Conservation (phyloP, 768 basidiomycete species). For the Jaapia argillacea region DNA sequence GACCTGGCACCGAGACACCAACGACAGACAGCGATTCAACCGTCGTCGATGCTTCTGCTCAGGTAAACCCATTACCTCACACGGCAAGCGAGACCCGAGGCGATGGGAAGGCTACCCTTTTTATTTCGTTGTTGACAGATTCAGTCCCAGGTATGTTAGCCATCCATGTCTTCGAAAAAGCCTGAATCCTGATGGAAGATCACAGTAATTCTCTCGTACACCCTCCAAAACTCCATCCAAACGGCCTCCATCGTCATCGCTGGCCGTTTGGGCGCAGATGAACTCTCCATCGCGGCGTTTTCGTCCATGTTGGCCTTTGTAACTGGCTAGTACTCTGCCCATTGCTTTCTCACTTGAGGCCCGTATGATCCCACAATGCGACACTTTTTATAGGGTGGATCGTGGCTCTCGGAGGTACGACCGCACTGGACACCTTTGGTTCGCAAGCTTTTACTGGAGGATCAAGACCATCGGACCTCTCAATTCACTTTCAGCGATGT, state of each 20-base stretch:
- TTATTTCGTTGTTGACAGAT: constrained; percentile 40
- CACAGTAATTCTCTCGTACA: constrained; percentile 58
- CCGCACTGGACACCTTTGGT: constrained; percentile 68
- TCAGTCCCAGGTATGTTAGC: constrained; percentile 42
- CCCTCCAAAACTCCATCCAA: constrained; percentile 67
- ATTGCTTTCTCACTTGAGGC: constrained; percentile 14
- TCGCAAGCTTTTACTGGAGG: constrained; percentile 71
- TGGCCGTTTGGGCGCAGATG: constrained; percentile 58
- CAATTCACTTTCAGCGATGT: constrained; percentile 64
- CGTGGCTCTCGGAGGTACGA: constrained; percentile 70
- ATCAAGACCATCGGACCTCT: constrained; percentile 47
- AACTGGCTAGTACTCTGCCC: constrained; percentile 48
- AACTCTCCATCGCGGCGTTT: constrained; percentile 64
- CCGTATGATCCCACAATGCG: constrained; percentile 38
- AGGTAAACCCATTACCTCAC: neutral
- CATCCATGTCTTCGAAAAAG: neutral
- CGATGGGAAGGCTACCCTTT: constrained; percentile 19
- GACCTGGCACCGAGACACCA: too few relatives aligned
- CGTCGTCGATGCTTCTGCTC: neutral
- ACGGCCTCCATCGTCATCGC: constrained; percentile 52
- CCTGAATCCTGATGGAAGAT: neutral
- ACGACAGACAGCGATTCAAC: constrained; percentile 2
- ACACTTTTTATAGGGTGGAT: constrained; percentile 48
- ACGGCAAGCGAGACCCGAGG: neutral
- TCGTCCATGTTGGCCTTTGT: constrained; percentile 72